Base-by-base conservation (phyloP, 306 rosid genomes). In the Cucumis melo region DNA sequence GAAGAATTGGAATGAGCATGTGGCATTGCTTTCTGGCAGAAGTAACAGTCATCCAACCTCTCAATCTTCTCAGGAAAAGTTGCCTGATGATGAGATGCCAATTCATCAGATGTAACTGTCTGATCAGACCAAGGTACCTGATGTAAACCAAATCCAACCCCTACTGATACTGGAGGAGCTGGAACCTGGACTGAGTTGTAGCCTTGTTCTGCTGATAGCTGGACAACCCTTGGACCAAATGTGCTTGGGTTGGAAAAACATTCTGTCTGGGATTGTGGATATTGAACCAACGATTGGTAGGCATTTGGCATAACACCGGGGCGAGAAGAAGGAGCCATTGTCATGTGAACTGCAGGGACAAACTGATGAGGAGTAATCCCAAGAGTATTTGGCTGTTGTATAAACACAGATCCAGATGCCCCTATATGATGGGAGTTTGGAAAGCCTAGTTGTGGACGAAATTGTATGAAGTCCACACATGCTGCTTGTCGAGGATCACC, bases 1-100 rank as follows among this genome's bases (percentile, higher is more conserved):
- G 85, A 55, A 56, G 91, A 80, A 84, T 93, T 91, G 51, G 93
- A 93, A 87, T 93, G 97, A 41, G 96, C 87, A 83, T 91, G 92
- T 78, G 98, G 97, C 81, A 93, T 75, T 57, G 80, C 86, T 79
- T 53, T 88, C 88, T 84, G 96, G 84, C 97, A 93, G 89, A 89
- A 79, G 80, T 81, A 83, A 83, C 91, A 89, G 53, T 89, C 88
- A 80, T 91, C 87, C 51, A 72, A 80, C 82, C 85, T 82, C 19
- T 53, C 79, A 77, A 80, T 54, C 76, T 83, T 82, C 78, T 88
- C 88, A 79, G 87, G 78, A 79, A 70, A 80, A 76, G 73, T 78
- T 77, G 80, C 88, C 72, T 85, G 88, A 75, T 83, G 92, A 81
- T 89, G 88, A 54, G 92, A 76, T 56, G 46, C 83, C 78, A 76